Evolutionary conservation across 768 basidiomycete species (phyloP), one percentile per base, ranked within the genome.

Genomic region (Russula compacta): DNA sequence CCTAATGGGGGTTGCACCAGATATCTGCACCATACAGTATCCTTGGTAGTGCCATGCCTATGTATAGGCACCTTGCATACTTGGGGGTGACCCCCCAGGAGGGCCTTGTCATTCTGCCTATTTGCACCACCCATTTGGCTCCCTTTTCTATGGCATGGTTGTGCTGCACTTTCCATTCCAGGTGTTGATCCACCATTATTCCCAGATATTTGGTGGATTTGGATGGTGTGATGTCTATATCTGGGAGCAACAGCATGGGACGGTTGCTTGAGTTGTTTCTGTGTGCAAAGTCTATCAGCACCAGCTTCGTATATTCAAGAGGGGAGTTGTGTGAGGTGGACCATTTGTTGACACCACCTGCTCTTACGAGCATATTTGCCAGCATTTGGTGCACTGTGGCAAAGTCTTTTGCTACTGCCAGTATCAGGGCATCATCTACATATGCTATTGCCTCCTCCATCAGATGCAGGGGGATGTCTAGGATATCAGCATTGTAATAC

Each of bases 341-440:
- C 57, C 62, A 63, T 2, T 59, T 21, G 0, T 50, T 9, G 0
- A 38, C 57, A 0, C 62, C 57, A 6, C 19, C 57, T 6, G 15
- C 2, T 1, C 42, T 47, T 1, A n/a, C 38, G 53, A 63, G 55
- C 62, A 63, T 59, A 0, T 38, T 11, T 4, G 1, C 4, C 0
- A 63, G 21, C 0, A 1, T 43, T 2, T 3, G 2, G 14, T 59
- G 52, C 1, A 70, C 70, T 0, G 67, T 65, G 0, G 39, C 21
- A 9, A 77, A 73, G 17, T 35, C 56, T 0, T 68, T 57, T 0
- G 69, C 71, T 1, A 63, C 56, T 0, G 73, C 74, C 0, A 75
- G 12, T 0, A 74, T 11, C 2, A 32, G 6, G 0, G 47, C 21
- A 14, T 48, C 47, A 15, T 48, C 47, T 0, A 48, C 47, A 32